Percentiles rank a stretch among this genome's conserved stretches.
Evolutionary conservation across 2,329 filamentous ascomycete species (phyloP).

Genomic region (Aspergillus sp.): DNA sequence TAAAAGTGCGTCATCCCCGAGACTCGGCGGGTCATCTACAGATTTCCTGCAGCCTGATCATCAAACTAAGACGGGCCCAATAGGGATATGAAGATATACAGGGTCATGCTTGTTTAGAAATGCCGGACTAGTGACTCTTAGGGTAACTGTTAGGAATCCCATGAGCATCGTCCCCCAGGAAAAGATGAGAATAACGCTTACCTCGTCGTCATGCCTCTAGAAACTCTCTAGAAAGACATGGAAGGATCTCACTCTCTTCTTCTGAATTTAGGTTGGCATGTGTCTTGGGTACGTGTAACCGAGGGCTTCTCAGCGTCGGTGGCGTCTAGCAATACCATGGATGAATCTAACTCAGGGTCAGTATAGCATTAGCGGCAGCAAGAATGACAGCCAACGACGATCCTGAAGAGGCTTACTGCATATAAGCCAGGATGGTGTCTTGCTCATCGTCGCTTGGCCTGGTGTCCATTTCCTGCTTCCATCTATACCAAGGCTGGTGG

Average conservation of each 20-base stretch:
- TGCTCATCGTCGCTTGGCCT: neutral
- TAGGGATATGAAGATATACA: neutral
- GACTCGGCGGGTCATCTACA: neutral
- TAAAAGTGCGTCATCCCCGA: neutral
- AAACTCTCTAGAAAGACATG: neutral
- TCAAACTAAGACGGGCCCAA: neutral
- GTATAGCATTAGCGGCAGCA: neutral
- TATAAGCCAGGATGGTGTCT: neutral
- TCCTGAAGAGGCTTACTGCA: neutral
- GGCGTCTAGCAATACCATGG: neutral
- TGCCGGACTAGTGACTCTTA: neutral
- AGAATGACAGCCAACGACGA: neutral
- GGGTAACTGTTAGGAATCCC: neutral
- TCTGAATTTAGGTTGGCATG: neutral
- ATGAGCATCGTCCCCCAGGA: neutral
- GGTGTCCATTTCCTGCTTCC: neutral
- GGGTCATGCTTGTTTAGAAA: neutral
- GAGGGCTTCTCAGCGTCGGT: neutral
- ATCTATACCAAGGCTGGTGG: neutral
- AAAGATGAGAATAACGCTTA: neutral
- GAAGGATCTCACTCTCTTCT: neutral
- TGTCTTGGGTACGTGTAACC: neutral
- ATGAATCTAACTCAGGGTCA: neutral
- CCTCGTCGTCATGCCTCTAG: neutral
- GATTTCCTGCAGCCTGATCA: conserved; percentile 1